Evolutionary conservation across 2,329 filamentous ascomycete species (phyloP), one percentile per base, ranked within the genome.

Genomic region (Cadophora sp.): DNA sequence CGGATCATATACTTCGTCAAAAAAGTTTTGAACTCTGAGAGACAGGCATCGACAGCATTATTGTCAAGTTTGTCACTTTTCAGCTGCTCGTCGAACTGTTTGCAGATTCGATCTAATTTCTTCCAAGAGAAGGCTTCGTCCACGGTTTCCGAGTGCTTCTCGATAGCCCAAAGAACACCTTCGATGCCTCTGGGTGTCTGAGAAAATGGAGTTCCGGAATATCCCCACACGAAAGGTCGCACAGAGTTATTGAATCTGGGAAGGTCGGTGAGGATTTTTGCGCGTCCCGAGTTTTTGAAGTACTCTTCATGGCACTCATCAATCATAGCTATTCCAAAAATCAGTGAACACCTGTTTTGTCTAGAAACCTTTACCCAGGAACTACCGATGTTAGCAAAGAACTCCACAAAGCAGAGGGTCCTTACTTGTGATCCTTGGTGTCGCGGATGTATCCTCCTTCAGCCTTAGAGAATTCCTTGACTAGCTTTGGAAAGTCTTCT

Each of bases 251-350:
- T 60, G 12, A 37, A 29, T 26, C 31, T 59, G 9, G 72, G 70
- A 1, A 74, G 50, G 9, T 67, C 55, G 5, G 53, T 26, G n/a
- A 74, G 62, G n/a, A 74, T 53, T 14, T 55, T 53, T 14, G 59
- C 27, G 29, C 69, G 51, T 1, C 68, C 68, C 43, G 68, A 66
- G 22, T 62, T 64, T 46, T 63, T 66, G 19, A 53, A 55, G 22
- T 65, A 67, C 8, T 67, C 65, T 19, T 73, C 73, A 62, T 74
- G 73, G 29, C 46, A 71, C 59, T 74, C 73, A 62, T 74, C 73
- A 16, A 71, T 63, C 68, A 71, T 71, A 2, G 71, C 71, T 34
- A 74, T 71, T 4, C 73, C 73, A 51, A 74, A 70, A 4, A 71
- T 67, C 29, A 73, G 62, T 7, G 66, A 58, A 50, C 27, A 27